Base-by-base conservation (phyloP, 768 basidiomycete species). In the Cystobasidium ongulense region DNA sequence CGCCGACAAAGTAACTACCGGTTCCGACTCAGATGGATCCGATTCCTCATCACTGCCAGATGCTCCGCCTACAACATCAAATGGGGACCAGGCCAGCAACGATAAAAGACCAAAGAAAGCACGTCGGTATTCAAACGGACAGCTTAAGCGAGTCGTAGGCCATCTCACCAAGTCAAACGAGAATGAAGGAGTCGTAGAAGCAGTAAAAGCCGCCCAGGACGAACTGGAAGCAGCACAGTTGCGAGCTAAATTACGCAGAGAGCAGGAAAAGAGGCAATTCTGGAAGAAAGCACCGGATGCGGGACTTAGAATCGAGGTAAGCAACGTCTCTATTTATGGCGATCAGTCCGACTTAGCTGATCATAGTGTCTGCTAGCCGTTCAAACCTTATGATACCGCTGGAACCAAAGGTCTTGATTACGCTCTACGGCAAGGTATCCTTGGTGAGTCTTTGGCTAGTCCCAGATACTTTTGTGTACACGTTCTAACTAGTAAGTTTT, bases 181-280 rank as follows among this genome's bases (percentile, higher is more conserved):
- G 18, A 36, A 54, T 31, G n/a, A 71, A 38, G 33, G 33, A 21
- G 68, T 52, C 1, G 50, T 71, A 15, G 53, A 59, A 27, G 68
- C 68, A 5, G 35, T 71, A 13, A 54, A 71, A 43, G 23, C 29
- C 2, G 53, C 41, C 36, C 52, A 71, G 25, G 68, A 71, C 23
- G 66, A 46, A 41, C 29, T 41, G 15, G 63, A 65, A 29, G 39
- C 36, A 41, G 27, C 38, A 4, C 43, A 52, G 31, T 29, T 53
- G 31, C 31, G 43, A 7, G 27, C 21, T 23, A 53, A 46, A 43
- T 3, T 11, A 35, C 5, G 46, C 46, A 29, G 27, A 25, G 46
- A 31, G 27, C 31, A 27, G 25, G 66, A 53, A 43, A 52, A 68
- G 46, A 68, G 50, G 35, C 53, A 33, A 36, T 43, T 71, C 54